Evolutionary conservation across 2,329 filamentous ascomycete genomes (phyloP).

Genomic region (Diplodia seriata): DNA sequence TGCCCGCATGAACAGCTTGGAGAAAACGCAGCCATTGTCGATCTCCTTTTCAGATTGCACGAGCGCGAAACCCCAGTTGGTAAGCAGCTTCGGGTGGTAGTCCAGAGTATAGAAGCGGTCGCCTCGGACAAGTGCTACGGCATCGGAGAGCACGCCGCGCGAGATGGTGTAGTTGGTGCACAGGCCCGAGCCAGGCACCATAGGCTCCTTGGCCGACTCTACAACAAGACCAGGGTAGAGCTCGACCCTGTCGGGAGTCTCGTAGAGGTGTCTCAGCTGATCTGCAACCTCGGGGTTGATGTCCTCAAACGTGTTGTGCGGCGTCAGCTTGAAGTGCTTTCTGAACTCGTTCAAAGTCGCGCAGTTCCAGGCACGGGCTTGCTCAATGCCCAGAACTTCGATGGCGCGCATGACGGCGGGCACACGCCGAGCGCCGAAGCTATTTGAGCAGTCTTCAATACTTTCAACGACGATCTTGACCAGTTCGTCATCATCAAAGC

Average conservation of each 20-base stretch:
- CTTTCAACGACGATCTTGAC: constrained; percentile 71
- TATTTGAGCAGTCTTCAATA: constrained; percentile 76
- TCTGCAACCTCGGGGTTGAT: constrained; percentile 78
- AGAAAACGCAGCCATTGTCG: constrained; percentile 83
- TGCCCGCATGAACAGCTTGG: constrained; percentile 80
- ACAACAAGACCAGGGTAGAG: constrained; percentile 80
- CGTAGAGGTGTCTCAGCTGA: constrained; percentile 66
- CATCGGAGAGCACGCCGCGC: constrained; percentile 77
- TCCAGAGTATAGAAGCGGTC: constrained; percentile 82
- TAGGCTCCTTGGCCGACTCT: constrained; percentile 76
- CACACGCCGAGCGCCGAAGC: constrained; percentile 69
- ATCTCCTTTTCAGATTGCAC: constrained; percentile 74
- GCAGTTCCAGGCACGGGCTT: constrained; percentile 77
- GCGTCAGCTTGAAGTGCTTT: constrained; percentile 78
- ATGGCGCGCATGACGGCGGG: constrained; percentile 76
- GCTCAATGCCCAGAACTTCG: constrained; percentile 81
- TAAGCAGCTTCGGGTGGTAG: constrained; percentile 72
- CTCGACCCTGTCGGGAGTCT: constrained; percentile 80
- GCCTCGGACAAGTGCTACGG: constrained; percentile 77
- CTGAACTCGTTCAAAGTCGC: constrained; percentile 85
- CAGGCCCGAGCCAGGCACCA: constrained; percentile 73
- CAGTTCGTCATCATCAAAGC: constrained; percentile 77
- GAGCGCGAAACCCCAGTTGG: constrained; percentile 84
- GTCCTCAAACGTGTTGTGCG: constrained; percentile 79
- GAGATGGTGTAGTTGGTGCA: constrained; percentile 78